A percentile compares a stretch with the other conserved stretches of the same genome.
Conservation (phyloP, 139 green algal genomes). For the Microglena sp. region DNA sequence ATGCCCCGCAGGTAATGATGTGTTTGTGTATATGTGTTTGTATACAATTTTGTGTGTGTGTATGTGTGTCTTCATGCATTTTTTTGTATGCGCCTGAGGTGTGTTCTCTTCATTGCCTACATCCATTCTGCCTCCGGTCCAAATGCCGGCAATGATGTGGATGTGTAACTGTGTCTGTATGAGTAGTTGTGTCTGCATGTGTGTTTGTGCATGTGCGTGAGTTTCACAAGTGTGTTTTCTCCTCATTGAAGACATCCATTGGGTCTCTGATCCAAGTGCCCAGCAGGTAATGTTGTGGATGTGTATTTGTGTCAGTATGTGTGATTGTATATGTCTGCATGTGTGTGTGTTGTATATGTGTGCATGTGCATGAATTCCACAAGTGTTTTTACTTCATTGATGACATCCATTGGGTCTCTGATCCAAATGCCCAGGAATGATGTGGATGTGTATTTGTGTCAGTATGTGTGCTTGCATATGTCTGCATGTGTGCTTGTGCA, state of each 20-base stretch:
- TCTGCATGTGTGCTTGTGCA: neutral
- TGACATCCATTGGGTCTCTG: conserved; percentile 90
- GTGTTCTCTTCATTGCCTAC: conserved; percentile 95
- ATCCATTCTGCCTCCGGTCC: conserved; percentile 87
- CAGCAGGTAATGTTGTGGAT: neutral
- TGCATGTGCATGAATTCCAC: neutral
- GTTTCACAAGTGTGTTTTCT: too few species aligned
- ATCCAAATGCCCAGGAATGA: conserved; percentile 44
- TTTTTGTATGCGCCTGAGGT: too few species aligned
- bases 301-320: neutral
- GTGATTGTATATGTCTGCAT: too few species aligned
- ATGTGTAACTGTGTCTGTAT: too few species aligned
- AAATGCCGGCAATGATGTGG: conserved; percentile 35
- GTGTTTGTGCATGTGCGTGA: neutral
- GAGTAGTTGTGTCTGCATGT: neutral
- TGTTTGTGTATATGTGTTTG: too few species aligned
- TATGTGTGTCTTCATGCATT: too few species aligned
- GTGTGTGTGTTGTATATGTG: neutral
- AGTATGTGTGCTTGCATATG: neutral
- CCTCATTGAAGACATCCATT: too few species aligned
- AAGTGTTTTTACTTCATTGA: conserved; percentile 93
- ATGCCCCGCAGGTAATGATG: conserved; percentile 50
- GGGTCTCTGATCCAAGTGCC: too few species aligned
- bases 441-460: neutral
- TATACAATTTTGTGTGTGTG: too few species aligned